These are phyloP conservation scores for Aspergillus texensis DNA, from an alignment of 2,329 filamentous ascomycete species.

Conservation along the genomic window DNA sequence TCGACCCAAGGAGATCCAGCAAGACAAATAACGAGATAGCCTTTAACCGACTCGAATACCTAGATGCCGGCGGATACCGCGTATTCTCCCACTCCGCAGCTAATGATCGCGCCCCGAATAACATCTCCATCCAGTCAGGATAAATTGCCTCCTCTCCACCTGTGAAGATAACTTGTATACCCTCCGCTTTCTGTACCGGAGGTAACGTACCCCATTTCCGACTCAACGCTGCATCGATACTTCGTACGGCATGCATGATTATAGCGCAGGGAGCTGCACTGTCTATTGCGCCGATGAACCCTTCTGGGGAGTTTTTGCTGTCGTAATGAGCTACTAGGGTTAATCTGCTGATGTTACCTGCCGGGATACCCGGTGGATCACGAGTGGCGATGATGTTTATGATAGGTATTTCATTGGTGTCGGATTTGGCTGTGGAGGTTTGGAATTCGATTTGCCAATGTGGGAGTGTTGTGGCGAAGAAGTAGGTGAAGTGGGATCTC, in stretches of 20 bases:
- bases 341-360: constrained; percentile 75
- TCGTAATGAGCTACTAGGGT: constrained; percentile 94
- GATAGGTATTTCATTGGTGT: constrained; percentile 73
- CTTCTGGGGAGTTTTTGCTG: constrained; percentile 73
- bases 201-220: constrained; percentile 68
- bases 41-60: constrained; percentile 70
- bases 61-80: constrained; percentile 69
- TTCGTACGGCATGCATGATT: constrained; percentile 79
- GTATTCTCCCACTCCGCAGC: constrained; percentile 77
- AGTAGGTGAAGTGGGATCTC: constrained; percentile 78
- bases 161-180: constrained; percentile 83
- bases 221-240: constrained; percentile 76
- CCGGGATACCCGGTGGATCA: constrained; percentile 78
- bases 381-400: constrained; percentile 80
- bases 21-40: constrained; percentile 86
- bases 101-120: constrained; percentile 85
- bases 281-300: constrained; percentile 90
- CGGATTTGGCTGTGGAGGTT: constrained; percentile 69
- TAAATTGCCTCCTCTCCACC: constrained; percentile 92
- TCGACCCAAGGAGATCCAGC: constrained; percentile 80
- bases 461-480: constrained; percentile 74
- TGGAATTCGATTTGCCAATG: constrained; percentile 80
- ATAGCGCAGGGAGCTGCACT: constrained; percentile 93
- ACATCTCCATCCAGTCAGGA: constrained; percentile 59
- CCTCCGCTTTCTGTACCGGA: constrained; percentile 47